Conservation (phyloP, 495 filamentous ascomycete genomes). For the Talaromyces wortmannii region DNA sequence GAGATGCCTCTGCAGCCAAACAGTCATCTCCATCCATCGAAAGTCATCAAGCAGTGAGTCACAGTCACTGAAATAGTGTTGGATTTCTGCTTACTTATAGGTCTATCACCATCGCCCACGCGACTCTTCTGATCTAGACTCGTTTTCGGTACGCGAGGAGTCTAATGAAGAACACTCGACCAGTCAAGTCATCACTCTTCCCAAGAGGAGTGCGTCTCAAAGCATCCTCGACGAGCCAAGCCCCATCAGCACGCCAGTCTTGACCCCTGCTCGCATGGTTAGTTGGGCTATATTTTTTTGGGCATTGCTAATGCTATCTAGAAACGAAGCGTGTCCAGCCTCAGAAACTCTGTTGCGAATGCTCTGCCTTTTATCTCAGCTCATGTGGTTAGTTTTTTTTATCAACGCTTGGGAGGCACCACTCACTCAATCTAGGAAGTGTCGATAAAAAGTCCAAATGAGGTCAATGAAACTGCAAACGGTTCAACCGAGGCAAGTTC, state of each 20-base stretch:
- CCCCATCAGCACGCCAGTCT: background rate
- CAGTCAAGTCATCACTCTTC: background rate
- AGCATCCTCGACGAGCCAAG: conserved; percentile 1
- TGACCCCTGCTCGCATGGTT: background rate
- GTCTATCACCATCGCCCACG: no score
- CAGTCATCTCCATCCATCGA: background rate
- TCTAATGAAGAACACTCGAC: background rate
- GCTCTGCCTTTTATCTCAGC: background rate
- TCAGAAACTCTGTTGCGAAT: background rate
- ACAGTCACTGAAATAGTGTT: no score
- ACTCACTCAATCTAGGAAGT: background rate
- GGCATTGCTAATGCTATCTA: background rate
- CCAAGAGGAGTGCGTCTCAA: background rate
- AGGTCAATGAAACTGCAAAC: no score
- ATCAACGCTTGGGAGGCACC: background rate
- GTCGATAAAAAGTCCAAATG: no score
- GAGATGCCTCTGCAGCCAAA: background rate
- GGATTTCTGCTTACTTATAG: no score
- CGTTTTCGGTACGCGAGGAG: background rate
- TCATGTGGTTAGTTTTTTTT: background rate
- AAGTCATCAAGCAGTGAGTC: background rate
- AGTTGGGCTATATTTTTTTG: background rate
- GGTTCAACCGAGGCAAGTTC: no score
- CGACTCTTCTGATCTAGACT: background rate
- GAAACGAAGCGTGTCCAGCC: background rate